Evolutionary conservation across 371 early-diverging fungal species (phyloP).

Genomic region (Mortierella sp.): DNA sequence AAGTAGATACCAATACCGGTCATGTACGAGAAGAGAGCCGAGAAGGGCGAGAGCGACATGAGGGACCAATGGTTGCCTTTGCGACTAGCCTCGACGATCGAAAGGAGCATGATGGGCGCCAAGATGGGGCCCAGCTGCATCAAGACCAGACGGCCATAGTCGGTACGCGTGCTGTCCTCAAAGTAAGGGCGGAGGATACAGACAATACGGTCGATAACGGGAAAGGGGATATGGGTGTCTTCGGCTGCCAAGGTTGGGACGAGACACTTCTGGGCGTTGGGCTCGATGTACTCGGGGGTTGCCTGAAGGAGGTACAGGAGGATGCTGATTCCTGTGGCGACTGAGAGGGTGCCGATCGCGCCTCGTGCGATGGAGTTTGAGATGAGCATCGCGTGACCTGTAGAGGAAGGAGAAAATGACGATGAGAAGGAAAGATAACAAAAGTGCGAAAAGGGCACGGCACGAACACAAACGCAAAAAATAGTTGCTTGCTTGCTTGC

Average conservation of each 20-base stretch:
- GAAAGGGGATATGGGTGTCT: slow-evolving; percentile 7
- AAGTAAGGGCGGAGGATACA: slow-evolving; percentile 16
- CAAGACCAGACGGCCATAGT: slow-evolving; percentile 13
- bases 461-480: not conserved
- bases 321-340: slow-evolving; percentile 6
- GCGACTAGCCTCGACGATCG: slow-evolving; percentile 23
- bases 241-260: not conserved
- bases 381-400: not conserved
- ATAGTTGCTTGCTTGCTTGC: not conserved
- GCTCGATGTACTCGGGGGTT: slow-evolving; percentile 7
- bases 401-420: not conserved
- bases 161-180: slow-evolving; percentile 13
- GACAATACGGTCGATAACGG: slow-evolving; percentile 17
- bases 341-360: not conserved
- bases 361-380: not conserved
- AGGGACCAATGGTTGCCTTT: slow-evolving; percentile 17
- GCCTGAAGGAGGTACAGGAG: slow-evolving; percentile 10
- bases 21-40: slow-evolving; percentile 7
- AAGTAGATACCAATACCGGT: slow-evolving; percentile 27
- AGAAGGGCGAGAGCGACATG: slow-evolving; percentile 18
- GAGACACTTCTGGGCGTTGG: not conserved
- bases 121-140: slow-evolving; percentile 1
- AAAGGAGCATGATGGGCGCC: not conserved
- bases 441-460: not conserved
- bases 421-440: not conserved